Percentiles rank a stretch among this genome's conserved stretches.
Evolutionary conservation across 1,139 yeast species (phyloP).

Genomic region (Saccharomycopsis hybrid): DNA sequence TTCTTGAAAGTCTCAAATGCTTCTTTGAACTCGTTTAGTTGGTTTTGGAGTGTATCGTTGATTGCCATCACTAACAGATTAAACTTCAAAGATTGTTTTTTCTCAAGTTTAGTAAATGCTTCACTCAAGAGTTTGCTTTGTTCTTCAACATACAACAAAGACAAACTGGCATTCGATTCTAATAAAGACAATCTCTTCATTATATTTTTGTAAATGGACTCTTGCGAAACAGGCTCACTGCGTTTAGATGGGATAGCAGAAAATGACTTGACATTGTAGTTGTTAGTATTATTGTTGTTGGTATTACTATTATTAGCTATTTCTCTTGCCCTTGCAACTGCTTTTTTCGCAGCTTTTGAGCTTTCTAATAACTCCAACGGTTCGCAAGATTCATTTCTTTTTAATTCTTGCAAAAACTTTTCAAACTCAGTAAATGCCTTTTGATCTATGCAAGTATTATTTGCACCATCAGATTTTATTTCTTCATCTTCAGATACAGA

Average conservation of each 20-base stretch:
- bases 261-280: too few relatives aligned
- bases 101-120: conserved; percentile 65
- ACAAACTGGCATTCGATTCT: conserved; percentile 76
- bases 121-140: conserved; percentile 70
- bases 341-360: conserved; percentile 17
- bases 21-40: conserved; percentile 36
- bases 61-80: conserved; percentile 50
- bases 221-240: conserved; percentile 54
- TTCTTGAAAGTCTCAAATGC: conserved; percentile 30
- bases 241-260: conserved; percentile 13
- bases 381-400: conserved; percentile 19
- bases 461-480: not conserved
- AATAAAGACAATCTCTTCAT: conserved; percentile 67
- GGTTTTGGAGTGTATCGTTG: conserved; percentile 50
- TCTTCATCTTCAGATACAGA: not conserved
- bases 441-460: conserved; percentile 3
- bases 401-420: conserved; percentile 16
- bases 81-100: conserved; percentile 52
- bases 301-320: conserved; percentile 1
- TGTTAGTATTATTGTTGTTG: conserved; percentile 19
- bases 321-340: conserved; percentile 12
- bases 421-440: conserved; percentile 10
- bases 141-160: conserved; percentile 77
- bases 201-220: conserved; percentile 81
- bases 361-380: conserved; percentile 20